Conservation (phyloP, 108 stramenopile species). For the Mayamaea pseudoterrestris region DNA sequence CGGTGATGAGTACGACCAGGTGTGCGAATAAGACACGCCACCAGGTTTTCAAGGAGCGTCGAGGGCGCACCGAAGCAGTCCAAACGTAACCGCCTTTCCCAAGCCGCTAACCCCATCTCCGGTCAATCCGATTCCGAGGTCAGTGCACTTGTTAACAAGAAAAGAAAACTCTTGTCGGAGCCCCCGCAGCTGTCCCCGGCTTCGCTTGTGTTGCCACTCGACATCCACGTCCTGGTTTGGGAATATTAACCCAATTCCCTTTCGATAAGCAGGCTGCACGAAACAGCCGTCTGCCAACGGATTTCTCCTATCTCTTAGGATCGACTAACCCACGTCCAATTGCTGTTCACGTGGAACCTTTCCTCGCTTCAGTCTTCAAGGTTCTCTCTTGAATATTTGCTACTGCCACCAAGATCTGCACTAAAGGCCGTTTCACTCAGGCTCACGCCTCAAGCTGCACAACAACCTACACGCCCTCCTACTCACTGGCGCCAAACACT, state of each 20-base stretch:
- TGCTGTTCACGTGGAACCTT: constrained; percentile 87
- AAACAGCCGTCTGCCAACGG: constrained; percentile 72
- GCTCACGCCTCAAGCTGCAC: constrained; percentile 83
- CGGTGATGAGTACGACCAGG: constrained; percentile 92
- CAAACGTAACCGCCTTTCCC: constrained; percentile 82
- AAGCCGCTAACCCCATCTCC: constrained; percentile 75
- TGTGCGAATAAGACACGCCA: constrained; percentile 74
- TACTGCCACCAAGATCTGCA: constrained; percentile 97
- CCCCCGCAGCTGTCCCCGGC: constrained; percentile 79
- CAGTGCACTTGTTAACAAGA: constrained; percentile 70
- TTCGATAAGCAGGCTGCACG: constrained; percentile 80
- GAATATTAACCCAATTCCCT: constrained; percentile 92
- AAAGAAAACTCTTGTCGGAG: constrained; percentile 88
- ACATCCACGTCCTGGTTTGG: constrained; percentile 88
- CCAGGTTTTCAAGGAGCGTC: constrained; percentile 86
- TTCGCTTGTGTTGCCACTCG: constrained; percentile 86
- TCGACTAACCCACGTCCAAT: constrained; percentile 86
- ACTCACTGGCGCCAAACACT: constrained; percentile 62
- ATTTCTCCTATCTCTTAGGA: constrained; percentile 88
- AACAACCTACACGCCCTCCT: constrained; percentile 81
- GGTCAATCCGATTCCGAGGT: constrained; percentile 87
- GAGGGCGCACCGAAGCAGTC: constrained; percentile 66
- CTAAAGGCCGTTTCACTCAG: constrained; percentile 86
- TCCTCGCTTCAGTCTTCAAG: constrained; percentile 85
- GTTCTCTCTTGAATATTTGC: constrained; percentile 96